Base-by-base conservation (phyloP, 169 alveolate genomes). In the Miamiensis avidus region DNA sequence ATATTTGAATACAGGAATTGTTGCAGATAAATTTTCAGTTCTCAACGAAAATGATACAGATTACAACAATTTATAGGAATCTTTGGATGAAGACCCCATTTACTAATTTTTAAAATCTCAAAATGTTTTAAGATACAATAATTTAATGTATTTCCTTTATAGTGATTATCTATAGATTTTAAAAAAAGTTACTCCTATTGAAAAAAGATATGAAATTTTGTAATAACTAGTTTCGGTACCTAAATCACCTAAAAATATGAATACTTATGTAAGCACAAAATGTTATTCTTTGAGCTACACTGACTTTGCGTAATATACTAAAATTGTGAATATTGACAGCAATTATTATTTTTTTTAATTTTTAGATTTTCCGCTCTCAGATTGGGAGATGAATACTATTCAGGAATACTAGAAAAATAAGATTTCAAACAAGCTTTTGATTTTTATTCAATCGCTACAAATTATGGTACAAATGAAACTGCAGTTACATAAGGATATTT, bases 341-440 rank as follows among this genome's bases (percentile, higher is more conserved):
- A 69, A 29, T 20, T 11, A 26, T 25, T 82, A 1, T 65, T 65
- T 65, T 65, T 30, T 65, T 30, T 31, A 72, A 65, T 69, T 20
- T 74, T 65, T 29, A 82, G 15, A 28, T 31, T 27, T 31, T 82
- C 79, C 31, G 74, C 84, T 65, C 16, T 82, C 74, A 82, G 72
- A 72, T 82, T 82, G n/a, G 86, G 86, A 15, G 86, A 82, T 31
- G 64, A 82, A 26, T 82, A 69, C 74, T 82, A 82, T 31, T 34
- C 28, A n/a, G 86, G 86, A 0, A 82, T 20, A 0, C 69, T 31
- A 25, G 86, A 82, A 11, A 73, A 82, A 30, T 64, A 30, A 0
- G 30, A 64, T 31, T 82, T 29, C 29, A 1, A 30, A 20, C 25
- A 31, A 72, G 28, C 86, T 0, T 69, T 0, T 72, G 11, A 72